A percentile compares a stretch with the other conserved stretches of the same genome.
These are phyloP conservation scores for Yarrowia alimentaria DNA, from an alignment of 805 yeast genomes.

Conservation along the genomic window DNA sequence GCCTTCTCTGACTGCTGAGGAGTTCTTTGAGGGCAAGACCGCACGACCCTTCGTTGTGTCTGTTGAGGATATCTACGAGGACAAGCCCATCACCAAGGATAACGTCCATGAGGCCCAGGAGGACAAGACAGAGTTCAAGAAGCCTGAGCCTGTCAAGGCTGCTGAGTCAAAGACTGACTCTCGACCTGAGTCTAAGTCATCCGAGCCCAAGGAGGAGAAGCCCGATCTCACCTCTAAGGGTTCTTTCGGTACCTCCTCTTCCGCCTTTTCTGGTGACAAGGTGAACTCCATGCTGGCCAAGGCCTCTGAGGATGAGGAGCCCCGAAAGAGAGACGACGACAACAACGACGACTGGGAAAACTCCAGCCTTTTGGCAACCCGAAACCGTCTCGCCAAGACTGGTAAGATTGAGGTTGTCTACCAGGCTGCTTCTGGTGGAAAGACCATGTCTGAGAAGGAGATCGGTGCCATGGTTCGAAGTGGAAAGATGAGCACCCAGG, in stretches of 20 bases:
- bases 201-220: constrained; percentile 35
- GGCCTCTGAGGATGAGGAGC: constrained; percentile 30
- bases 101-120: constrained; percentile 38
- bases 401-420: constrained; percentile 30
- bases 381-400: constrained; percentile 30
- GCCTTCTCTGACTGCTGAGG: constrained; percentile 76
- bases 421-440: constrained; percentile 29
- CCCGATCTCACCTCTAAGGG: constrained; percentile 30
- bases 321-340: constrained; percentile 30
- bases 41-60: constrained; percentile 76
- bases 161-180: too few relatives aligned
- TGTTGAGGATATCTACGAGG: constrained; percentile 79
- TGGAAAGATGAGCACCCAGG: constrained; percentile 27
- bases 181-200: constrained; percentile 31
- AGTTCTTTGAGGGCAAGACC: constrained; percentile 75
- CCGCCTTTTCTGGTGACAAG: constrained; percentile 27
- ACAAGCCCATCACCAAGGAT: constrained; percentile 49
- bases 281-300: constrained; percentile 29
- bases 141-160: constrained; percentile 37
- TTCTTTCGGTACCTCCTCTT: constrained; percentile 28
- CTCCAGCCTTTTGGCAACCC: constrained; percentile 29
- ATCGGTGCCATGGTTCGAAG: constrained; percentile 24
- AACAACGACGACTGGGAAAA: constrained; percentile 29
- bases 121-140: constrained; percentile 28
- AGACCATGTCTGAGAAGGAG: constrained; percentile 25